Evolutionary conservation across 2,329 filamentous ascomycete genomes (phyloP).

Genomic region (Colletotrichum tropicale): DNA sequence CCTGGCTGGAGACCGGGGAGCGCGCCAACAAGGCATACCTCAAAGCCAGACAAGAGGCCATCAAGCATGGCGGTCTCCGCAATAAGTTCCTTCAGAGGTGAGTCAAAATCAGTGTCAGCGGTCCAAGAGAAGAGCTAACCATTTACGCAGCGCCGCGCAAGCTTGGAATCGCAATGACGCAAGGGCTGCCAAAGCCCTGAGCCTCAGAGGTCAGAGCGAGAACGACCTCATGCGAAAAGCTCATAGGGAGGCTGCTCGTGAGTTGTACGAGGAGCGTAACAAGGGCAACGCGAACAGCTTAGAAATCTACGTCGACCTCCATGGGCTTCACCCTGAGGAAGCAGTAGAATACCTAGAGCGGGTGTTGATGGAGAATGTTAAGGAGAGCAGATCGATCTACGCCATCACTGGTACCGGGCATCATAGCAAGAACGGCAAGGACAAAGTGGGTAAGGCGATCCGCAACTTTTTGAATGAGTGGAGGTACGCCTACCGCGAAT

Average conservation of each 20-base stretch:
- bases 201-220: slow-evolving; percentile 91
- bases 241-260: slow-evolving; percentile 88
- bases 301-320: slow-evolving; percentile 93
- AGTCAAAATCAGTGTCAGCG: slow-evolving; percentile 17
- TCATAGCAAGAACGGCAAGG: slow-evolving; percentile 98
- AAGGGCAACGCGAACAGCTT: slow-evolving; percentile 62
- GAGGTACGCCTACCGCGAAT: slow-evolving; percentile 95
- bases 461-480: slow-evolving; percentile 92
- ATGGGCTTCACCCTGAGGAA: slow-evolving; percentile 98
- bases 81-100: slow-evolving; percentile 98
- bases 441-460: slow-evolving; percentile 96
- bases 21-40: slow-evolving; percentile 92
- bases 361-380: slow-evolving; percentile 81
- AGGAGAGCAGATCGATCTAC: slow-evolving; percentile 79
- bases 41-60: slow-evolving; percentile 92
- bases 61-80: slow-evolving; percentile 93
- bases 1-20: slow-evolving; percentile 94
- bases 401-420: slow-evolving; percentile 97
- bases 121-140: not conserved
- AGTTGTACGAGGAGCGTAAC: slow-evolving; percentile 94
- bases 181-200: slow-evolving; percentile 92
- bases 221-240: slow-evolving; percentile 98
- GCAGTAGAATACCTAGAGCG: slow-evolving; percentile 92
- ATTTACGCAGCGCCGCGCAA: slow-evolving; percentile 76
- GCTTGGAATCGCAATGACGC: slow-evolving; percentile 99